Evolutionary conservation across 2,329 filamentous ascomycete genomes (phyloP), one percentile per base, ranked within the genome.

Genomic region (Diaporthe nobilis): DNA sequence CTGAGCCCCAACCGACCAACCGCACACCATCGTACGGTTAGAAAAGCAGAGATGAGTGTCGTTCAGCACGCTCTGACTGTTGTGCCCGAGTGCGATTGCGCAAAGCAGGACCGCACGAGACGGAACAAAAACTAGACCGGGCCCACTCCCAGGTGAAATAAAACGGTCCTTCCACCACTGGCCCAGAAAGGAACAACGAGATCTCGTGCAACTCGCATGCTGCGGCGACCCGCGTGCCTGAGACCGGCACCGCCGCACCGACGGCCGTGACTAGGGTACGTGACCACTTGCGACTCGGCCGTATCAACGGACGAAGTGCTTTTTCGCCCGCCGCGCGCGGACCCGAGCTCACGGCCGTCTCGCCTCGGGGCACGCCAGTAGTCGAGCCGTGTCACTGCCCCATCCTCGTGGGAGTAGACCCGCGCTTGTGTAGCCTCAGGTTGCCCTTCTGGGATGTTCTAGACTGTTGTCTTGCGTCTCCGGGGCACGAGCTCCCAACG

Each of bases 131-230:
- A 3, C 37, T 44, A 15, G 22, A 10, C 25, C 22, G 25, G 51
- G 13, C 28, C n/a, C 25, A 47, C 31, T 15, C 44, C 15, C 12
- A 42, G 34, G 28, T 22, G 57, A 10, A 53, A 49, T 60, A 7
- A 4, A 12, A 28, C 5, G 34, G 60, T 15, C 47, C 25, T n/a
- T 42, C 10, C 34, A 22, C 6, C 31, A 53, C 58, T 31, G 28
- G 31, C 17, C 34, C 61, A 10, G 47, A 39, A 42, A 68, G 42
- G 39, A 68, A n/a, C 25, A 53, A 7, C 34, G 22, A 49, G 6
- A 71, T 76, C 47, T 70, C 44, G 71, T 76, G 74, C 71, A 39
- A 76, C 71, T 17, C 20, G 39, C 34, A n/a, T 47, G 74, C 71
- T 53, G 71, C 61, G 22, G 34, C 20, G 20, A 28, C 25, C 74